A percentile compares a stretch with the other conserved stretches of the same genome.
Conservation (phyloP, 768 basidiomycete genomes). For the Hygrocybe coccinea region DNA sequence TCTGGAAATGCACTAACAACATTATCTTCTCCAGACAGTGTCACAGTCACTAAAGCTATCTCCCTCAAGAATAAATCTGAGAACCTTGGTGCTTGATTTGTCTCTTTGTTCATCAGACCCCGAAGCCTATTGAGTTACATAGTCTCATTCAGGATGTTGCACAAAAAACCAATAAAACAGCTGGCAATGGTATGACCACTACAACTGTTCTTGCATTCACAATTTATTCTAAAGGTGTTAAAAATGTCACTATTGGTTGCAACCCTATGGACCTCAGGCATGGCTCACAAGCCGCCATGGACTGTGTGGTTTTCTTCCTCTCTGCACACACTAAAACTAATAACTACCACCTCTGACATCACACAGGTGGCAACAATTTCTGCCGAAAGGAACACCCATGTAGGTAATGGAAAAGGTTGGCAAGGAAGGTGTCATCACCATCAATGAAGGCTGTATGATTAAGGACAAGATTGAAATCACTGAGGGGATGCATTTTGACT, state of each 20-base stretch:
- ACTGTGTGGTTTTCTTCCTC: too few species aligned
- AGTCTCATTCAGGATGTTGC: slow-evolving; percentile 94
- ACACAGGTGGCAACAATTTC: slow-evolving; percentile 97
- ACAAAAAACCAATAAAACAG: too few species aligned
- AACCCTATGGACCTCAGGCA: too few species aligned
- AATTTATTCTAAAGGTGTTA: slow-evolving; percentile 97
- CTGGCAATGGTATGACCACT: slow-evolving; percentile 97
- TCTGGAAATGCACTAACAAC: background rate
- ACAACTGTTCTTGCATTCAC: slow-evolving; percentile 95
- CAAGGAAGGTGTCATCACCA: too few species aligned
- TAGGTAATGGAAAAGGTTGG: slow-evolving; percentile 96
- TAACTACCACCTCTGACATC: slow-evolving; percentile 97
- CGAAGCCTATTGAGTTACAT: background rate
- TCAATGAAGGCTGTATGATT: too few species aligned
- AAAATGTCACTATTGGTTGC: slow-evolving; percentile 99
- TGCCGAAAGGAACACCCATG: slow-evolving; percentile 74
- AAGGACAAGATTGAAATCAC: too few species aligned
- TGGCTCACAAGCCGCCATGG: too few species aligned
- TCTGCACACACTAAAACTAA: too few species aligned
- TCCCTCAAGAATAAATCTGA: slow-evolving; percentile 95
- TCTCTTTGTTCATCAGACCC: slow-evolving; percentile 6
- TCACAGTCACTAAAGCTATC: slow-evolving; percentile 94
- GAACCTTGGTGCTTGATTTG: slow-evolving; percentile 95
- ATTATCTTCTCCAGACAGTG: slow-evolving; percentile 64
- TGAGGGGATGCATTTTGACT: too few species aligned